Base-by-base conservation (phyloP, 2,329 filamentous ascomycete genomes). In the Ophiostoma ulmi region DNA sequence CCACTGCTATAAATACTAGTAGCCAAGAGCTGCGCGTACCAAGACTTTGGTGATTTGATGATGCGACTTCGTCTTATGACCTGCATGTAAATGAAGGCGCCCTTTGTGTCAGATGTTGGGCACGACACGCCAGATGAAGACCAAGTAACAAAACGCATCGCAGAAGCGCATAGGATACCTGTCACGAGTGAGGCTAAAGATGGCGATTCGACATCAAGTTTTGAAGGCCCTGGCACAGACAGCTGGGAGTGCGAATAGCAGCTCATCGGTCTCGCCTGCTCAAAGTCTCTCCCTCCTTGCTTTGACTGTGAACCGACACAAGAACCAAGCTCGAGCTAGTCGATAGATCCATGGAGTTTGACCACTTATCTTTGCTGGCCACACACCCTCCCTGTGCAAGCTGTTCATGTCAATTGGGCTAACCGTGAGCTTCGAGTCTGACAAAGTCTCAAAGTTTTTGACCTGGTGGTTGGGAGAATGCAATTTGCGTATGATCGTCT, bases 401-500 rank as follows among this genome's bases (percentile, higher is more conserved):
- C 26, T 67, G 22, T 67, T 20, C 38, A 31, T 22, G 31, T 26
- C 52, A 7, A 41, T 63, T 44, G 68, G 52, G n/a, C 10, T 13
- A 44, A 11, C 64, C n/a, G 14, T n/a, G 36, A 26, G 13, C 64
- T 26, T 66, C 22, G 17, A 11, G 63, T 66, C 35, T 22, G 63
- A 41, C 63, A 66, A 36, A 13, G 44, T 48, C 44, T 48, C 20
- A 48, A 48, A 39, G 8, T 7, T 66, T 6, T 66, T n/a, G 64
- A n/a, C 64, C 38, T 67, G 35, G 13, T 35, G 22, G 58, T 63
- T 35, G 22, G 58, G 58, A 26, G 55, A 58, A 31, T 69, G 63
- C 68, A 41, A 68, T n/a, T 38, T 69, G 63, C 36, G 71, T 71
- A 70, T 71, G 38, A 73, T 73, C 70, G 72, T 11, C 52, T 67